Base-by-base conservation (phyloP, 1,284 basidiomycete genomes). In the Boletellus deceptivus region DNA sequence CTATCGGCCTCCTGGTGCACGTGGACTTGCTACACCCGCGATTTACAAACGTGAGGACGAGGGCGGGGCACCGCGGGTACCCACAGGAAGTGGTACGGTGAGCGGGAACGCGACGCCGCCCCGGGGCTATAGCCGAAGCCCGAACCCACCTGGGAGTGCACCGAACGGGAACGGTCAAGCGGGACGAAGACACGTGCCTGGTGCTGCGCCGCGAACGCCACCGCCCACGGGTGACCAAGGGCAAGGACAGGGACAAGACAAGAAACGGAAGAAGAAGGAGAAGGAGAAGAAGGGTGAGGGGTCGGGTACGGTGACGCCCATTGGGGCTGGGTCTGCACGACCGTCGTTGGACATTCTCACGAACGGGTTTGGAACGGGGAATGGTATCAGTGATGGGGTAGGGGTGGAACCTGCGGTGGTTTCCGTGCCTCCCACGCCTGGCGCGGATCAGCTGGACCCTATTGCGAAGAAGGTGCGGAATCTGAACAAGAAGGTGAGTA, bases 21-120 rank as follows among this genome's bases (percentile, higher is more conserved):
- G 96, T 3, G 95, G 95, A 0, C 77, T 86, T 1, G 82, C 85
- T 35, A 93, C 93, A 0, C 92, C 93, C 0, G 77, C 83, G 11
- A 88, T 89, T 35, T 98, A 88, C 75, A 91, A 89, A 69, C 82
- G 93, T 14, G 90, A 93, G 63, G 94, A 96, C 56, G 91, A 93
- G 60, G 88, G 87, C 34, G 82, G 83, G 6, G 70, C 75, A 17
- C 69, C 74, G 17, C 65, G 71, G n/a, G 59, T 73, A 13, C 77
- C 76, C 29, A 29, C 27, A 29, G 27, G 27, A 27, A 27, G 27
- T 24, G 51, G 58, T 11, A 46, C 49, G 56, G 78, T 82, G 0
- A 77, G 73, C 50, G 78, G 84, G 52, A 86, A 80, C 58, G 81
- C 80, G 17, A 80, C 73, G 6, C 78, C 78, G 1, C 69, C 76